A percentile compares a stretch with the other conserved stretches of the same genome.
phyloP scores from a whole-genome alignment of 441 rosid species.

The Kokia cookei region DNA sequence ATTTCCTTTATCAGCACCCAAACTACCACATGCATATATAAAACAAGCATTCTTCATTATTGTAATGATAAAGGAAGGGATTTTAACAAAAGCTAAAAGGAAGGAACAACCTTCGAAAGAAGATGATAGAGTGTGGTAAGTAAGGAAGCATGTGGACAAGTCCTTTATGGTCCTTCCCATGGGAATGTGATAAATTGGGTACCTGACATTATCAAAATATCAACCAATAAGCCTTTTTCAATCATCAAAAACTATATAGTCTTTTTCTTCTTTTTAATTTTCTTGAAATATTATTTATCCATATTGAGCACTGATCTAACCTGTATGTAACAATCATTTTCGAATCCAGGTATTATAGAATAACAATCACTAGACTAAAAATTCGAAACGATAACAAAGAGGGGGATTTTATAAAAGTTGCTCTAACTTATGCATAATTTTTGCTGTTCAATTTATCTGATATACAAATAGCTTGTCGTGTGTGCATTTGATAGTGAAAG shows the following conservation, averaged over 20 bases:
- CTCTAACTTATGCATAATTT: not conserved
- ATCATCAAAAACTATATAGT: not conserved
- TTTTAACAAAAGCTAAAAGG: not conserved
- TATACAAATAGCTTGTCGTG: not conserved
- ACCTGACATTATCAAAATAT: conserved; percentile 34
- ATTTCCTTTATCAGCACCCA: not conserved
- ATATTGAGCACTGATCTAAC: not conserved
- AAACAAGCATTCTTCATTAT: not conserved
- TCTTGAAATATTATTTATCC: not conserved
- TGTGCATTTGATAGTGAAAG: not conserved
- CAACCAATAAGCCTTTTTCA: conserved; percentile 4
- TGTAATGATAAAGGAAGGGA: not conserved
- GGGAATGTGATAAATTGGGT: conserved; percentile 95
- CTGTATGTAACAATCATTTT: too few species aligned
- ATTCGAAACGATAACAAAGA: not conserved
- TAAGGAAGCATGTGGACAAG: conserved; percentile 86
- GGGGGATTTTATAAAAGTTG: not conserved
- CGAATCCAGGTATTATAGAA: not conserved
- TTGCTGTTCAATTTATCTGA: not conserved
- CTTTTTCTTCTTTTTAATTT: not conserved
- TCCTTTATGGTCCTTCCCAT: conserved; percentile 96
- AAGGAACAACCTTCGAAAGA: conserved; percentile 68
- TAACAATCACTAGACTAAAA: not conserved
- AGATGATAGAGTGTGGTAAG: conserved; percentile 93
- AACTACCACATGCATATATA: not conserved